Evolutionary conservation across 2,329 filamentous ascomycete species (phyloP), one percentile per base, ranked within the genome.

Genomic region (Penicillium corylophilum): DNA sequence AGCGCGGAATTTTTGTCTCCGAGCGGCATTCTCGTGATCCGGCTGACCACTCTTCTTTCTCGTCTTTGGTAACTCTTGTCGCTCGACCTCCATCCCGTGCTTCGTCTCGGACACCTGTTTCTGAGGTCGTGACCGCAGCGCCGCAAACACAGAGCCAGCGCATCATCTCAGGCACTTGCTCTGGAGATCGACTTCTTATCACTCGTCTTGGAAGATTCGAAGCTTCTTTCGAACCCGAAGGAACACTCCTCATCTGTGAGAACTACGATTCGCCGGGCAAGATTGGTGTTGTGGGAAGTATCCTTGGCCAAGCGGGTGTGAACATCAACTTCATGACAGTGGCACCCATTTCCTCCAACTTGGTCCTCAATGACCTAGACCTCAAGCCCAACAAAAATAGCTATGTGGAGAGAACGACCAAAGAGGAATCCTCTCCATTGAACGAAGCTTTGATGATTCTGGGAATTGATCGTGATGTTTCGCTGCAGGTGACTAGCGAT

Each of bases 241-340:
- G 89, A 0, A 89, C 83, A 0, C 69, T 93, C 52, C 76, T 92
- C n/a, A 86, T 93, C 53, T 82, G 90, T 62, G 82, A 90, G 64
- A 93, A 93, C 73, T 91, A 89, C 63, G 89, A 94, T 65, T 81
- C 85, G 57, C 88, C 88, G 0, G 89, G 89, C 10, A 92, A 91
- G 77, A 93, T 94, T 67, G 89, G 89, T 2, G 83, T 84, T 33
- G 89, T 94, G 2, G 89, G 89, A 1, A 85, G 79, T 51, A 79
- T 85, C 46, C 73, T 93, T 23, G 89, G 89, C 0, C 79, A 78
- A 33, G 81, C 87, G 33, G 84, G 83, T 0, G 84, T 94, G 46
- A 94, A 94, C 64, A 90, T 93, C 68, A 82, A 81, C 41, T 91
- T 86, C 66, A 94, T 93, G 89, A 85, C 83, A 64, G 89, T 92